Percentiles rank a stretch among this genome's conserved stretches.
These are phyloP conservation scores for Colletotrichum lindemuthianum DNA, from an alignment of 2,329 filamentous ascomycete species.

Conservation along the genomic window DNA sequence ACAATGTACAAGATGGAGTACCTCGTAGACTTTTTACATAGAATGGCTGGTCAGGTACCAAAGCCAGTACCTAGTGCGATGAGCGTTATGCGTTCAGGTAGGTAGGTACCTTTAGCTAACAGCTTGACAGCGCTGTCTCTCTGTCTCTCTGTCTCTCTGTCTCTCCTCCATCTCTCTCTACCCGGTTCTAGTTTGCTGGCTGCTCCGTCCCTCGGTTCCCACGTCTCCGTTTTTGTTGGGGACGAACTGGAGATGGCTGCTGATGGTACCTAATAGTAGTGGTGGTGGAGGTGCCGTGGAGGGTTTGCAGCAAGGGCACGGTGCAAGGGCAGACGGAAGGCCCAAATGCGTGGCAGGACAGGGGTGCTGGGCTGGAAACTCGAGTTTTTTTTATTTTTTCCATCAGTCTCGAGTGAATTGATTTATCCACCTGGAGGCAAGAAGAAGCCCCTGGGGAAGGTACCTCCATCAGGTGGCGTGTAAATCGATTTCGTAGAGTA, in stretches of 20 bases:
- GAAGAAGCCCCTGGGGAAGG: not conserved
- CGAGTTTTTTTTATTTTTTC: slow-evolving; percentile 22
- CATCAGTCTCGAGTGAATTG: slow-evolving; percentile 16
- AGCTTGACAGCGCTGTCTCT: not conserved
- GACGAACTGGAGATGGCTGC: slow-evolving; percentile 31
- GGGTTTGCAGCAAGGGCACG: slow-evolving; percentile 28
- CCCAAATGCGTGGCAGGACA: slow-evolving; percentile 21
- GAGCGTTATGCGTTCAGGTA: not conserved
- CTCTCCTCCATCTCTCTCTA: not conserved
- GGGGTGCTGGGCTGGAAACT: slow-evolving; percentile 1
- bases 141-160: not conserved
- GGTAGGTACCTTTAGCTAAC: not conserved
- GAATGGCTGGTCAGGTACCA: slow-evolving; percentile 22
- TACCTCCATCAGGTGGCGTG: not conserved
- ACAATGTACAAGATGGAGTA: too few relatives aligned
- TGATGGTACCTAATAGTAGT: slow-evolving; percentile 5
- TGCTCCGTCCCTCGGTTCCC: slow-evolving; percentile 24
- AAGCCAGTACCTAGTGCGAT: not conserved
- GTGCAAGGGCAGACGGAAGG: slow-evolving; percentile 29
- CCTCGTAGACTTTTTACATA: too few relatives aligned
- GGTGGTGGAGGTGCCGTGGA: slow-evolving; percentile 1
- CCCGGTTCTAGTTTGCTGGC: not conserved
- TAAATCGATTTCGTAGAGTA: not conserved
- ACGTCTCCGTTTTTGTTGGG: slow-evolving; percentile 35
- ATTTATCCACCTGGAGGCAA: slow-evolving; percentile 30